Percentiles rank a stretch among this genome's conserved stretches.
phyloP scores from a whole-genome alignment of 495 filamentous ascomycete genomes.

The Lasiosphaeria miniovina region DNA sequence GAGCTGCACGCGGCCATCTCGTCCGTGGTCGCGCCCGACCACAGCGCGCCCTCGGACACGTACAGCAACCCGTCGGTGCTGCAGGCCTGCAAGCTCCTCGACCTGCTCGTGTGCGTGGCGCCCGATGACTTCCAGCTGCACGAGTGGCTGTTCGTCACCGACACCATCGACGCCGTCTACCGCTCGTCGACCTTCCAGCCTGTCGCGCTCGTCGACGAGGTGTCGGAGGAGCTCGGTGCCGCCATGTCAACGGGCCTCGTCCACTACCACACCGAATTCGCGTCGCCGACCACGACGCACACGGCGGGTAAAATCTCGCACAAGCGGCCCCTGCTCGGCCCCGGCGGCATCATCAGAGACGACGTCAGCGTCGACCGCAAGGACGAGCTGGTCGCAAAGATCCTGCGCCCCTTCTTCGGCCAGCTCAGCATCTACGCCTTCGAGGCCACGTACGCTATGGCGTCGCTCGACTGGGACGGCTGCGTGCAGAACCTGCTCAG shows the following conservation, averaged over 20 bases:
- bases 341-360: slow-evolving; percentile 49
- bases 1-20: slow-evolving; percentile 82
- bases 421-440: slow-evolving; percentile 89
- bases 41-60: slow-evolving; percentile 59
- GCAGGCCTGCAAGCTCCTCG: slow-evolving; percentile 90
- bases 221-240: slow-evolving; percentile 72
- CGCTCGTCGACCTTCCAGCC: slow-evolving; percentile 69
- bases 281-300: slow-evolving; percentile 26
- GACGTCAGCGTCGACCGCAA: slow-evolving; percentile 52
- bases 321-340: slow-evolving; percentile 48
- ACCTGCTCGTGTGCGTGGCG: slow-evolving; percentile 74
- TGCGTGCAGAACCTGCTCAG: slow-evolving; percentile 66
- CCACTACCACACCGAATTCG: neutral
- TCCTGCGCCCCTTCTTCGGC: slow-evolving; percentile 85
- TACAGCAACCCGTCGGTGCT: slow-evolving; percentile 73
- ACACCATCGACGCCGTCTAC: slow-evolving; percentile 96
- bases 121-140: slow-evolving; percentile 95
- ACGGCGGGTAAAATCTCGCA: slow-evolving; percentile 22
- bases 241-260: neutral
- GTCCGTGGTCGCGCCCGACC: slow-evolving; percentile 65
- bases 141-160: slow-evolving; percentile 95
- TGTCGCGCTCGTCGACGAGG: slow-evolving; percentile 77
- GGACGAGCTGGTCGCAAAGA: slow-evolving; percentile 68
- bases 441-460: slow-evolving; percentile 88
- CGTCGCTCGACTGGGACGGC: slow-evolving; percentile 61